Evolutionary conservation across 805 yeast genomes (phyloP), one percentile per base, ranked within the genome.

Genomic region (Myxozyma mucilagina): DNA sequence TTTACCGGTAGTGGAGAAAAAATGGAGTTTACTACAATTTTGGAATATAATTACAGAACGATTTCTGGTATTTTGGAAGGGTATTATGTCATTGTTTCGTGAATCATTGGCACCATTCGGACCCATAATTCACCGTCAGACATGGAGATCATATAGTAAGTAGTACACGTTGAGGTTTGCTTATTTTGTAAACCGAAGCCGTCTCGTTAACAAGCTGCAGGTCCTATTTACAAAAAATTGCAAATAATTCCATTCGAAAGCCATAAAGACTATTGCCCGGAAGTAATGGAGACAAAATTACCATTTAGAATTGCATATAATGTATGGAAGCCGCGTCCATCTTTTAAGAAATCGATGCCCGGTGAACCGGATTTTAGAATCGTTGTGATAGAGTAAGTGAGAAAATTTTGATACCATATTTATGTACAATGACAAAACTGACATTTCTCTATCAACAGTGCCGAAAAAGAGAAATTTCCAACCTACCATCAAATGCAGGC

Each of bases 291-390:
- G 52, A 64, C 65, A 0, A 56, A 58, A 11, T 57, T 55, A 7
- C 72, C 71, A 1, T 73, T 71, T 42, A 58, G 70, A 4, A 74
- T 87, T 2, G 76, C 82, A 0, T 91, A 78, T 68, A 79, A 87
- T 68, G 88, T 89, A 2, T 92, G 97, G 97, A 90, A 89, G 71
- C 97, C 98, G 0, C 60, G 69, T 4, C 67, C 88, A 0, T 74
- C 77, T 2, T 92, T 88, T 75, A 85, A 85, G 60, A 90, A 90
- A 67, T 84, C 83, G 38, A 68, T 70, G 24, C 96, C 96, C 0
- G 73, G 73, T 0, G 65, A 56, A n/a, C 96, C 97, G 1, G 92
- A 92, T 71, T 92, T 82, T 71, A 90, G 86, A 67, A 74, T 93
- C 0, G 78, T 82, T 1, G 83, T 90, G 0, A 78, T 84, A 14